Evolutionary conservation across 192 early-diverging fungal species (phyloP), one percentile per base, ranked within the genome.

Genomic region (Linnemannia elongata): DNA sequence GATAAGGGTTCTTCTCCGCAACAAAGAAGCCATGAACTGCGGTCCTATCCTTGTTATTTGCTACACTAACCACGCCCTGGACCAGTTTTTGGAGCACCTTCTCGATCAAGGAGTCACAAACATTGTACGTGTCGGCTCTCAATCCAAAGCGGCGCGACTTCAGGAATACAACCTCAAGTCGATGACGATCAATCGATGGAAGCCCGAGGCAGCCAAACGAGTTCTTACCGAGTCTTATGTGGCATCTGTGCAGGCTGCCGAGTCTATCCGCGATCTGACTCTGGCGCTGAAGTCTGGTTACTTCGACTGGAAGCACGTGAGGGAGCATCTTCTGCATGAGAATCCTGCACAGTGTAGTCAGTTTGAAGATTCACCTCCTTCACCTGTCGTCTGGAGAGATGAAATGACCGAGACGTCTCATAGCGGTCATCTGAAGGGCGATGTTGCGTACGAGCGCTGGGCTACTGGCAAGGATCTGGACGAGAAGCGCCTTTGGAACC

Each of bases 51-150:
- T 93, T 10, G 63, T 80, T 24, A 78, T 93, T 9, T 86, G 88
- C 63, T 90, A 87, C 72, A 92, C 91, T 4, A 91, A 93, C 54
- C 92, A 93, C 77, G 93, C 93, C 36, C 77, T 93, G 36, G 93
- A 93, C 54, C 91, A 93, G 75, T 93, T 93, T 72, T 54, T 93
- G 6, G 89, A 89, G 54, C 82, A 89, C 70, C 73, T 93, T 10
- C 60, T 93, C 4, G 82, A 91, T 22, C 55, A 63, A 1, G 90
- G 82, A 2, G 63, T 89, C 8, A 44, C 78, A 5, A 69, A 82
- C 6, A 78, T 91, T 33, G 88, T 91, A n/a, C 87, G 92, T n/a
- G 52, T 93, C 24, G 91, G 92, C 3, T 27, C 71, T 1, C 84
- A 85, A 3, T 80, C 82, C 3, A 88, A 75, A 66, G 75, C 77